Conservation (phyloP, 192 early-diverging fungal genomes). For the Backusella westeae region DNA sequence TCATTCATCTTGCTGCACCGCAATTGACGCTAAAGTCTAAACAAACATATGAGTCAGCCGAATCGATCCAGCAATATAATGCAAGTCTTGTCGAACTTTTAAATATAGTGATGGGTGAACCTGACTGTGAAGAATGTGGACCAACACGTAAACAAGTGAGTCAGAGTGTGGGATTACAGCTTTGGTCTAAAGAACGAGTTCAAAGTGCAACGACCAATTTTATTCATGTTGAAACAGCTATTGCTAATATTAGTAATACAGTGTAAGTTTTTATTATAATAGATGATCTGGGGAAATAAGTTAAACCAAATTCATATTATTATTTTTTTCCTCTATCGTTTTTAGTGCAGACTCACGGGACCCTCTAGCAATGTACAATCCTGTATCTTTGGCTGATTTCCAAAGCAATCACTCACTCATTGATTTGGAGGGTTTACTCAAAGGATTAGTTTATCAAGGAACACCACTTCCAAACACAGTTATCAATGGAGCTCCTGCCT, state of each 20-base stretch:
- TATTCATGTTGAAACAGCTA: slow-evolving; percentile 52
- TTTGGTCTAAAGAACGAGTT: background rate
- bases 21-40: slow-evolving; percentile 59
- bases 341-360: slow-evolving; percentile 44
- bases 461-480: slow-evolving; percentile 31
- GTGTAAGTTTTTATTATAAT: slow-evolving; percentile 23
- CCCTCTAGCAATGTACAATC: slow-evolving; percentile 50
- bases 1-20: slow-evolving; percentile 44
- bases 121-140: slow-evolving; percentile 42
- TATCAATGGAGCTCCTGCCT: slow-evolving; percentile 43
- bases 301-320: background rate
- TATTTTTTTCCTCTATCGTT: background rate
- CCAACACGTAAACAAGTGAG: slow-evolving; percentile 29
- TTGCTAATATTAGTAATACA: slow-evolving; percentile 50
- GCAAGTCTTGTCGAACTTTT: slow-evolving; percentile 44
- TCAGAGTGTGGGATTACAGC: background rate
- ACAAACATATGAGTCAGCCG: slow-evolving; percentile 56
- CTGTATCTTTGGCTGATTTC: slow-evolving; percentile 33
- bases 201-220: slow-evolving; percentile 40
- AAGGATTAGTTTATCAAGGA: slow-evolving; percentile 15
- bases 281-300: background rate
- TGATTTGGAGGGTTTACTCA: slow-evolving; percentile 39
- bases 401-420: slow-evolving; percentile 35
- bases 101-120: slow-evolving; percentile 29
- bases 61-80: slow-evolving; percentile 44